phyloP scores from a whole-genome alignment of 257 asterid genomes.

The Ajuga chamaepitys region DNA sequence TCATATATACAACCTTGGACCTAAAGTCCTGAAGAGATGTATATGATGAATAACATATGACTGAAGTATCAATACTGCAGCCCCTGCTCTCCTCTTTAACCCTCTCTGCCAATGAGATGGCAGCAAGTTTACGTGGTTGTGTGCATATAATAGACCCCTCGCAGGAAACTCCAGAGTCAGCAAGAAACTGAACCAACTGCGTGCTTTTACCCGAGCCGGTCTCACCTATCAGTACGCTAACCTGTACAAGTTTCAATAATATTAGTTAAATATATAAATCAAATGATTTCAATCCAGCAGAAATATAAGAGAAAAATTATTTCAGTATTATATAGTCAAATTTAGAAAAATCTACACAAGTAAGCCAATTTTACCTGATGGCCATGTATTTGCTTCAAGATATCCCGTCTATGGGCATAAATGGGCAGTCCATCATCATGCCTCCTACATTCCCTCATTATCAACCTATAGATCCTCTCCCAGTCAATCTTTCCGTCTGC shows the following conservation, averaged over 20 bases:
- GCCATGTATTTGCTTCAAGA: conserved; percentile 40
- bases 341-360: too few relatives aligned
- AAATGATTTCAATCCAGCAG: too few relatives aligned
- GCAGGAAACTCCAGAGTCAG: conserved; percentile 64
- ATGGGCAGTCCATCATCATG: conserved; percentile 84
- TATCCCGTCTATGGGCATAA: conserved; percentile 43
- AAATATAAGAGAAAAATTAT: too few relatives aligned
- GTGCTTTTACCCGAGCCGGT: conserved; percentile 99
- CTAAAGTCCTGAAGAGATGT: conserved; percentile 46
- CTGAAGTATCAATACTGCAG: conserved; percentile 41
- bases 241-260: conserved; percentile 32
- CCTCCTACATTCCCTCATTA: conserved; percentile 77
- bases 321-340: too few relatives aligned
- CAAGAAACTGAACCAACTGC: conserved; percentile 86
- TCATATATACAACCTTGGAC: conserved; percentile 59
- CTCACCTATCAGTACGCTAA: conserved; percentile 76
- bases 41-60: conserved; percentile 48
- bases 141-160: conserved; percentile 64
- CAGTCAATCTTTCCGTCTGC: conserved; percentile 37
- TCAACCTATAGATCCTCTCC: conserved; percentile 46
- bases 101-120: conserved; percentile 67
- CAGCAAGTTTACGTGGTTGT: conserved; percentile 96
- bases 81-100: conserved; percentile 74
- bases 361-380: too few relatives aligned
- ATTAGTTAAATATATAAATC: too few relatives aligned